phyloP scores from a whole-genome alignment of 2,329 filamentous ascomycete genomes.

The Cladosporium oxysporum region DNA sequence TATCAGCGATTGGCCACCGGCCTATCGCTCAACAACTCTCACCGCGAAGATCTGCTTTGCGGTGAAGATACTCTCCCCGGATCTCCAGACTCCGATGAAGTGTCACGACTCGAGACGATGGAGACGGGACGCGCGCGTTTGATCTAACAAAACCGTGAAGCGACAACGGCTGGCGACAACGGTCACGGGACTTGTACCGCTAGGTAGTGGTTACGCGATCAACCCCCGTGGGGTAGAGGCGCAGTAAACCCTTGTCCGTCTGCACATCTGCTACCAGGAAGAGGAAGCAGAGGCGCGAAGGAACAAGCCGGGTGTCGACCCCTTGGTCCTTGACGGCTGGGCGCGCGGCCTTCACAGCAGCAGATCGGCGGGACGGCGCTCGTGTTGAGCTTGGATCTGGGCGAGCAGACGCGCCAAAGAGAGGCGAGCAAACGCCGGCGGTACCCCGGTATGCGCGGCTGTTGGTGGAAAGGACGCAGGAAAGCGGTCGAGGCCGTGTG shows the following conservation, averaged over 20 bases:
- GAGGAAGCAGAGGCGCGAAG: conserved; percentile 6
- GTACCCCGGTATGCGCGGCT: neutral
- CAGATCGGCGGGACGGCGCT: conserved; percentile 4
- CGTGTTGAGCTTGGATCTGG: neutral
- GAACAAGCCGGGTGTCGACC: neutral
- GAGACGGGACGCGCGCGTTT: neutral
- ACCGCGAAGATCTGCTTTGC: neutral
- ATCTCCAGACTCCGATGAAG: neutral
- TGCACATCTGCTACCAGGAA: neutral
- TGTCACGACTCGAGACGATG: neutral
- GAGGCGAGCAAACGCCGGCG: conserved; percentile 8
- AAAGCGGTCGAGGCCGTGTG: conserved; percentile 7
- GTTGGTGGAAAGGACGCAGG: neutral
- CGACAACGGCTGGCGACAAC: neutral
- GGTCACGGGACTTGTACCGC: neutral
- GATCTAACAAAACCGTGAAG: neutral
- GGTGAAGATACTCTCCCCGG: neutral
- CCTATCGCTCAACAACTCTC: neutral
- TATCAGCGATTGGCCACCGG: neutral
- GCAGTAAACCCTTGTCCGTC: neutral
- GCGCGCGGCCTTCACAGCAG: conserved; percentile 1
- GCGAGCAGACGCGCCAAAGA: neutral
- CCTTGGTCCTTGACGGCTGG: neutral
- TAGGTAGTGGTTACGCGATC: neutral
- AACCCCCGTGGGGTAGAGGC: neutral